Evolutionary conservation across 139 green algal species (phyloP).

Genomic region (Edaphochlamys debaryana): DNA sequence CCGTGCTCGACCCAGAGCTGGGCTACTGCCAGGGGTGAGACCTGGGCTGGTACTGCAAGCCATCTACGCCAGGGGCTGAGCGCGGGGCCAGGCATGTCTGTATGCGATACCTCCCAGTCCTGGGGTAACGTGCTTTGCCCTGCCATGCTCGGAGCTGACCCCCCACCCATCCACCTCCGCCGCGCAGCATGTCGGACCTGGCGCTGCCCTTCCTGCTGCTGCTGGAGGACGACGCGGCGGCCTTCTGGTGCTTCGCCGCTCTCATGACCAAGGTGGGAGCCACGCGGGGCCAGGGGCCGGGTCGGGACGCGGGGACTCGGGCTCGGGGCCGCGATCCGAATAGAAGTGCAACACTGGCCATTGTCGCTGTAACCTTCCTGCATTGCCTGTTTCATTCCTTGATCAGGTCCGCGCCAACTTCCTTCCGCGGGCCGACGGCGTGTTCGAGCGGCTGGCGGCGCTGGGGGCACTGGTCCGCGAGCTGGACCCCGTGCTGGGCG

Average conservation of each 20-base stretch:
- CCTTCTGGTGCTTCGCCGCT: slow-evolving; percentile 86
- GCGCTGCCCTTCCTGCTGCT: slow-evolving; percentile 83
- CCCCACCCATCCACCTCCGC: too few species aligned
- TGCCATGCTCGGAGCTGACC: too few species aligned
- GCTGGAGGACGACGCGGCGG: slow-evolving; percentile 83
- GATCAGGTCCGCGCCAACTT: slow-evolving; percentile 76
- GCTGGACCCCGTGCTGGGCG: slow-evolving; percentile 60
- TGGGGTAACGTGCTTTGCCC: too few species aligned
- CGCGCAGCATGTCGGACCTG: slow-evolving; percentile 85
- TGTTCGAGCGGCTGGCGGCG: slow-evolving; percentile 69
- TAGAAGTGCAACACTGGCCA: too few species aligned
- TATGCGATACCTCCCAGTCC: too few species aligned
- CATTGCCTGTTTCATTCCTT: neutral
- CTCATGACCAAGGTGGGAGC: slow-evolving; percentile 76
- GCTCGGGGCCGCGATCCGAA: neutral
- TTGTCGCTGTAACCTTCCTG: neutral
- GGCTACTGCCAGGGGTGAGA: slow-evolving; percentile 88
- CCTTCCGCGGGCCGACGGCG: slow-evolving; percentile 73
- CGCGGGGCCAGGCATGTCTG: too few species aligned
- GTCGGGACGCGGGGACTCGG: too few species aligned
- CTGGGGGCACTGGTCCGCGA: slow-evolving; percentile 63
- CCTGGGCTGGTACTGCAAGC: too few species aligned
- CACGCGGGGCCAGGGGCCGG: neutral
- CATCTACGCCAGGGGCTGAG: too few species aligned
- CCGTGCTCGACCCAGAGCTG: slow-evolving; percentile 81